These are phyloP conservation scores for Carex parvula DNA, from an alignment of 176 grass and related monocot genomes.

Conservation along the genomic window DNA sequence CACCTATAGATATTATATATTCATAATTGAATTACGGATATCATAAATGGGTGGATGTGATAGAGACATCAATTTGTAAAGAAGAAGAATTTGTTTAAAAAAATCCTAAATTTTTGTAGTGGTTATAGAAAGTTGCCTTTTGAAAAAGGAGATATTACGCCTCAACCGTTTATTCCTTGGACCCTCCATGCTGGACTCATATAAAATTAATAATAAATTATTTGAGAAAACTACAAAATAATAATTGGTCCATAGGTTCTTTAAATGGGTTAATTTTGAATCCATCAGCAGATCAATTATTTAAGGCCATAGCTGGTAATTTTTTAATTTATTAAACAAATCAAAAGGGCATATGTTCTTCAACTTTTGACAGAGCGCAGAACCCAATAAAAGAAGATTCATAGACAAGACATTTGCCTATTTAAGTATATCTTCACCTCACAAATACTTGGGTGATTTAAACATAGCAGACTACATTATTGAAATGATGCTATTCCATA, in stretches of 20 bases:
- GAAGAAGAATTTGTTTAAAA: background rate
- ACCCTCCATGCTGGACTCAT: background rate
- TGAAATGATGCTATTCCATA: background rate
- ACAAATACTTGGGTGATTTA: too few relatives aligned
- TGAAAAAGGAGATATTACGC: slow-evolving; percentile 19
- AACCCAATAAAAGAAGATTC: too few relatives aligned
- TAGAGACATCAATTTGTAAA: slow-evolving; percentile 18
- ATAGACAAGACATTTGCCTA: too few relatives aligned
- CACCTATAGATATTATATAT: slow-evolving; percentile 11
- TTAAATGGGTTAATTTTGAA: background rate
- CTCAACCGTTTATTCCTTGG: slow-evolving; percentile 28
- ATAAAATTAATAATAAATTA: background rate
- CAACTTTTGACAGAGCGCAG: too few relatives aligned
- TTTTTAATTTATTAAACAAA: too few relatives aligned
- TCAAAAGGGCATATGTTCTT: too few relatives aligned
- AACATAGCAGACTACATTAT: background rate
- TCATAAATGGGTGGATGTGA: slow-evolving; percentile 4
- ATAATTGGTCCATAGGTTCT: background rate
- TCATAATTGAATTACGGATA: background rate
- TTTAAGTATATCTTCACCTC: too few relatives aligned
- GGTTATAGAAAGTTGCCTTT: slow-evolving; percentile 25
- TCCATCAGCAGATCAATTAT: background rate
- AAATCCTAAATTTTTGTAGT: slow-evolving; percentile 13
- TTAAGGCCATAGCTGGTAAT: too few relatives aligned
- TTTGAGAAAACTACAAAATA: background rate